Evolutionary conservation across 73 alveolate species (phyloP).

Genomic region (Urostyla sp.): DNA sequence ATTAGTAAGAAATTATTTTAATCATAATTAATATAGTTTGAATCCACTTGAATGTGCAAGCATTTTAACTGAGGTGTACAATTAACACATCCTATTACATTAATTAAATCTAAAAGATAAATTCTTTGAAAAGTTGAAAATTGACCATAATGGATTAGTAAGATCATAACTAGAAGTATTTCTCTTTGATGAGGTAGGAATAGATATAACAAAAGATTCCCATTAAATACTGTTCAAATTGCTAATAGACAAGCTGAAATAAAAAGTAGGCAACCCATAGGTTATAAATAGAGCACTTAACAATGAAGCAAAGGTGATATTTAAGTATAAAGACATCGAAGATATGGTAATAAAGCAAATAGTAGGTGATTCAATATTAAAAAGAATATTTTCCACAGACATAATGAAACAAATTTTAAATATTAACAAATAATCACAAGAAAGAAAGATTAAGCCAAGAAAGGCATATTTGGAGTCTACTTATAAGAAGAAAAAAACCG

Average conservation of each 20-base stretch:
- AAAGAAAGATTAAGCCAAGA: background rate
- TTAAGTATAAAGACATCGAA: slow-evolving; percentile 36
- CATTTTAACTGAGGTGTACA: slow-evolving; percentile 13
- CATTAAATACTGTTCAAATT: slow-evolving; percentile 7
- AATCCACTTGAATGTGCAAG: slow-evolving; percentile 14
- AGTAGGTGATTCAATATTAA: background rate
- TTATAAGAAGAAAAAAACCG: background rate
- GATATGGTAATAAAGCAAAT: slow-evolving; percentile 3
- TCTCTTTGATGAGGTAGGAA: slow-evolving; percentile 12
- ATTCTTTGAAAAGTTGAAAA: background rate
- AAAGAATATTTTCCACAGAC: background rate
- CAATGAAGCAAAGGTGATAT: slow-evolving; percentile 16
- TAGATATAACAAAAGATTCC: slow-evolving; percentile 9
- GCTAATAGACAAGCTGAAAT: slow-evolving; percentile 17
- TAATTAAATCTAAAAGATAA: slow-evolving; percentile 3
- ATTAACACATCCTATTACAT: slow-evolving; percentile 7
- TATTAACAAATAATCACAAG: background rate
- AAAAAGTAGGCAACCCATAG: slow-evolving; percentile 11
- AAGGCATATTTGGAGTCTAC: background rate
- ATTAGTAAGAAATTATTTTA: slow-evolving; percentile 3
- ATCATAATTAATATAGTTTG: background rate
- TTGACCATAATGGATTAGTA: slow-evolving; percentile 12
- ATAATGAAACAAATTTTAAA: background rate
- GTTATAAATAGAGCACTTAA: slow-evolving; percentile 22
- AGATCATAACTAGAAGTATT: slow-evolving; percentile 16